Conservation (phyloP, 441 rosid species). For the Adansonia grandidieri region DNA sequence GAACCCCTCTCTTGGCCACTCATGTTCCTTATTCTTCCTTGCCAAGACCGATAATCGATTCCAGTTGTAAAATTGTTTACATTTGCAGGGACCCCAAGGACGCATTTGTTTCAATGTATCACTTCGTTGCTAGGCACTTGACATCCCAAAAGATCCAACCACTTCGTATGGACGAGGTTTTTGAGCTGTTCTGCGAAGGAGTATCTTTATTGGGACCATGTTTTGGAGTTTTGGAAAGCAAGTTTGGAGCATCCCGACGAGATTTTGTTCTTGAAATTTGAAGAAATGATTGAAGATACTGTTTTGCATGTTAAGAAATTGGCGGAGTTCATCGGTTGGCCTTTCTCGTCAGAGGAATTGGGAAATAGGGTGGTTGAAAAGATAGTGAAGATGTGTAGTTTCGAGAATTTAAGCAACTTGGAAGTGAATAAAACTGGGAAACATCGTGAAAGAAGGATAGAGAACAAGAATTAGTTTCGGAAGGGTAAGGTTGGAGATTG, state of each 20-base stretch:
- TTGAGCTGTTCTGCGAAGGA: conserved; percentile 34
- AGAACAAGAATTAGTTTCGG: neutral
- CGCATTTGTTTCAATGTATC: neutral
- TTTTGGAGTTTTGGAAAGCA: conserved; percentile 33
- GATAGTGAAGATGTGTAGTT: conserved; percentile 14
- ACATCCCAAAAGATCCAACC: neutral
- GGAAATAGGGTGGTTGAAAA: neutral
- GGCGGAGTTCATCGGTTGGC: conserved; percentile 13
- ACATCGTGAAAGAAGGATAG: neutral
- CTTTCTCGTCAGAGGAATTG: conserved; percentile 21
- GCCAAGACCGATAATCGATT: neutral
- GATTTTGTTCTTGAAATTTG: conserved; percentile 31
- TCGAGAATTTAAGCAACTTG: conserved; percentile 12
- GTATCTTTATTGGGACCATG: conserved; percentile 33
- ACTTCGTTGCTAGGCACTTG: neutral
- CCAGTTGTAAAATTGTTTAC: neutral
- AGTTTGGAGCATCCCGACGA: conserved; percentile 27
- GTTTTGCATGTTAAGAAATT: conserved; percentile 4
- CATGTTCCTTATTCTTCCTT: neutral
- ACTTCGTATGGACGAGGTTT: conserved; percentile 13
- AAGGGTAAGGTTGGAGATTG: conserved; percentile 32
- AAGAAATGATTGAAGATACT: conserved; percentile 26
- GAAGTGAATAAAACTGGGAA: conserved; percentile 13
- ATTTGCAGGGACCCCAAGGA: conserved; percentile 8
- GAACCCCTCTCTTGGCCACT: neutral